Base-by-base conservation (phyloP, 1,284 basidiomycete species). In the Cutaneotrichosporon cutaneum region DNA sequence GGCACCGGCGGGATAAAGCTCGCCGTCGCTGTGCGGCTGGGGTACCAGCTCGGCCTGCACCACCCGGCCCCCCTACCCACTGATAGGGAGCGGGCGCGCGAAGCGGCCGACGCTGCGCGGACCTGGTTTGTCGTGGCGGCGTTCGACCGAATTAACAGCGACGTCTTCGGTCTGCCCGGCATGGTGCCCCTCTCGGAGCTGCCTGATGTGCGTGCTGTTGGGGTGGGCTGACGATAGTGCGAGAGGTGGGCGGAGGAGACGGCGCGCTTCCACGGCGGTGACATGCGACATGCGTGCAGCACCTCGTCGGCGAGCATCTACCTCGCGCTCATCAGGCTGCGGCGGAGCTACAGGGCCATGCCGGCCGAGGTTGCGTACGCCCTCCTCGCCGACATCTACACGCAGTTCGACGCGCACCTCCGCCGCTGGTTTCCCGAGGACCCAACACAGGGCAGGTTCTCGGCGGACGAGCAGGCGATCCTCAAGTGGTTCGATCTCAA, bases 401-500 rank as follows among this genome's bases (percentile, higher is more conserved):
- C 44, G 7, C 60, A 56, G 21, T 52, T 61, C 39, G 54, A 58
- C 18, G 44, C 56, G 30, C 63, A 64, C 39, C 36, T 64, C 13
- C 27, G 27, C 4, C 57, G 52, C 10, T 64, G 63, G 63, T 64
- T 64, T 36, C 60, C 63, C 1, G 60, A 56, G 2, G 56, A 61
- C 42, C 36, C 33, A 22, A 18, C 30, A 4, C 26, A 56, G 30
- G 57, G 58, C 35, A 22, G 44, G 52, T 48, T 58, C 42, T 61
- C 45, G 45, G 42, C 42, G 26, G 33, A 35, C n/a, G 63, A 64
- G 30, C 59, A 61, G 33, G 35, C 39, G 10, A 36, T 64, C 8
- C 55, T 64, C 33, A 58, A 61, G 35, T 61, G 59, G 59, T 59
- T 58, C 30, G 63, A 64, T 27, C 45, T 64, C 32, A 59, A 53